These are phyloP conservation scores for Nymphaea thermarum DNA, from an alignment of 164 flowering plant species.

Conservation along the genomic window DNA sequence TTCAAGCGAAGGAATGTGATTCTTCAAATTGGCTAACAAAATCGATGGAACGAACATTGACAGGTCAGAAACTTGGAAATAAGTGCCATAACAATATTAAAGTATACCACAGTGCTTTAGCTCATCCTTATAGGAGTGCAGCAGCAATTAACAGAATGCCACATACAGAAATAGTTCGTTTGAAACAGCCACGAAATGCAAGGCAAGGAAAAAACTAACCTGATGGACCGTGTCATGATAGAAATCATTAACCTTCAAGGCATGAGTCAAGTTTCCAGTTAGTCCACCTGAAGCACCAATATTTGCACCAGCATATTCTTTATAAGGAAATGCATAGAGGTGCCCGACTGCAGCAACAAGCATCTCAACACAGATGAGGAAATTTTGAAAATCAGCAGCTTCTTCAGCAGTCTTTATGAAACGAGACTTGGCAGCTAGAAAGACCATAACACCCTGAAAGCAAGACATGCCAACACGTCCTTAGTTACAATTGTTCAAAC, in stretches of 20 bases:
- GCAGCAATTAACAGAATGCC: background rate
- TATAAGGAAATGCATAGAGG: conserved; percentile 88
- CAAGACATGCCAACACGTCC: background rate
- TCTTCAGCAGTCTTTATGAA: conserved; percentile 63
- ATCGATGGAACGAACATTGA: too few relatives aligned
- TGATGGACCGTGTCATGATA: conserved; percentile 98
- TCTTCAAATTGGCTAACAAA: too few relatives aligned
- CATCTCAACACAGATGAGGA: conserved; percentile 92
- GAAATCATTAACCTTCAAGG: conserved; percentile 76
- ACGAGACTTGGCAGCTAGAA: conserved; percentile 87
- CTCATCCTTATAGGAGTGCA: background rate
- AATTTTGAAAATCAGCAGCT: conserved; percentile 84
- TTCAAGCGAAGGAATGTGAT: too few relatives aligned
- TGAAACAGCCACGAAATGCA: background rate
- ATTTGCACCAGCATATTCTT: conserved; percentile 95
- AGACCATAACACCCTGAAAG: conserved; percentile 81
- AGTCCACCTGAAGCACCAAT: conserved; percentile 55
- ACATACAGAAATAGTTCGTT: too few relatives aligned
- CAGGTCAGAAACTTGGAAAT: too few relatives aligned
- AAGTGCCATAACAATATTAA: too few relatives aligned
- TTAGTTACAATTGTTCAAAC: too few relatives aligned
- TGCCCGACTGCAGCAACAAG: conserved; percentile 90
- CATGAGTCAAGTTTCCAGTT: conserved; percentile 77
- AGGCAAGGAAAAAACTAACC: conserved; percentile 21
- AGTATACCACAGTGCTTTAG: too few relatives aligned